Percentiles rank a stretch among this genome's conserved stretches.
Conservation (phyloP, 2,329 filamentous ascomycete genomes). For the Xylaria sp. region DNA sequence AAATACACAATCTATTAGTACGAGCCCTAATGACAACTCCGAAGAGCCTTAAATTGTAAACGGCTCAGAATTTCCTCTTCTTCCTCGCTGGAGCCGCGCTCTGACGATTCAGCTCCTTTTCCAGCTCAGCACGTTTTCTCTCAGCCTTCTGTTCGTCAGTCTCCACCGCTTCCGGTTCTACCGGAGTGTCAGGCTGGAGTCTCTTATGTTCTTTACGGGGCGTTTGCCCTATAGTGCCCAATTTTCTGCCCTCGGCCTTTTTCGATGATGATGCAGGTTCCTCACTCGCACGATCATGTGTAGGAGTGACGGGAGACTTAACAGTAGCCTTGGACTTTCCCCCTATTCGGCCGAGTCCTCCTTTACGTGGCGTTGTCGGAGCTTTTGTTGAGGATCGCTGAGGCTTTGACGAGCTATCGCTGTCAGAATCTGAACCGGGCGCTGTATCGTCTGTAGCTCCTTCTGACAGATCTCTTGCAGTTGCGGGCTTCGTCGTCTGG, state of each 20-base stretch:
- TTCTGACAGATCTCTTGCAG: conserved; percentile 36
- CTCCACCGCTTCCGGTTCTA: conserved; percentile 43
- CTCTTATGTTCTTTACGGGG: conserved; percentile 36
- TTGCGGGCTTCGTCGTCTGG: conserved; percentile 41
- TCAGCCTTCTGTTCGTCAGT: conserved; percentile 56
- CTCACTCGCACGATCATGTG: conserved; percentile 21
- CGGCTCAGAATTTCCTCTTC: conserved; percentile 64
- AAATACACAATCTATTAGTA: background rate
- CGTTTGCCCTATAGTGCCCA: conserved; percentile 46
- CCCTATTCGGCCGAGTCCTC: conserved; percentile 43
- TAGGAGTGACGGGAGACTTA: conserved; percentile 15
- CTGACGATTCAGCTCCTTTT: conserved; percentile 62
- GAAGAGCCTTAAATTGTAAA: background rate
- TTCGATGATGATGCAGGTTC: conserved; percentile 30
- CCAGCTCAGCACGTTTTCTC: conserved; percentile 62
- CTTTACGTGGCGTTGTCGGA: conserved; percentile 33
- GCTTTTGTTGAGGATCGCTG: conserved; percentile 16
- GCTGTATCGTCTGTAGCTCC: conserved; percentile 43
- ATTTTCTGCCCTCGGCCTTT: conserved; percentile 36
- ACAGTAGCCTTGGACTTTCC: conserved; percentile 38
- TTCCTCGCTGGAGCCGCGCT: conserved; percentile 64
- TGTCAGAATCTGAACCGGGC: conserved; percentile 38
- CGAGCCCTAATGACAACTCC: background rate
- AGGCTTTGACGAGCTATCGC: conserved; percentile 20
- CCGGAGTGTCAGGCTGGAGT: conserved; percentile 30